Evolutionary conservation across 1,284 basidiomycete species (phyloP).

Genomic region (Cryptococcus jaspeensis): DNA sequence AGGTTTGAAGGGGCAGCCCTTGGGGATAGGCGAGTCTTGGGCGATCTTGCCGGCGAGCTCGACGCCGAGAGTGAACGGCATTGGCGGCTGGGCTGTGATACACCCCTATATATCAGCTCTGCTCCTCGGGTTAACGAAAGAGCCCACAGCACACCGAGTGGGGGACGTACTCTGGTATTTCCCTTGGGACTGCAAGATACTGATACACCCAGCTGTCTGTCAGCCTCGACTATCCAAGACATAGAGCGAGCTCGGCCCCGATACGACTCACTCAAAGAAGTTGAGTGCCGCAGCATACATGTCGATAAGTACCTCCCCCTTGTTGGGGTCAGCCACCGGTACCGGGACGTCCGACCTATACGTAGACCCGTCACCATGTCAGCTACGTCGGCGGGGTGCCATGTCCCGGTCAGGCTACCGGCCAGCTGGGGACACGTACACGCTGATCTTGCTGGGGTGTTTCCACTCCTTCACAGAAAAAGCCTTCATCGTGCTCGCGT

Average conservation of each 20-base stretch:
- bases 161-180: constrained; percentile 67
- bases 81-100: constrained; percentile 61
- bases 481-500: constrained; percentile 63
- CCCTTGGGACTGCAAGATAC: constrained; percentile 77
- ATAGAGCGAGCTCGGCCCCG: constrained; percentile 58
- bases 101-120: neutral
- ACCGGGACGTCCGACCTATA: constrained; percentile 59
- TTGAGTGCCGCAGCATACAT: constrained; percentile 58
- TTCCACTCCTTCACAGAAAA: constrained; percentile 70
- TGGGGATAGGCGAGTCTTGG: constrained; percentile 71
- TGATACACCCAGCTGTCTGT: constrained; percentile 11
- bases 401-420: too few relatives aligned
- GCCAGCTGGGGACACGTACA: constrained; percentile 53
- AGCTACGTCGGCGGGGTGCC: too few relatives aligned
- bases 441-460: constrained; percentile 68
- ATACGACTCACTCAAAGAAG: constrained; percentile 44
- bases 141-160: neutral
- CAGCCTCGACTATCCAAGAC: neutral
- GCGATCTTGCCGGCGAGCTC: constrained; percentile 85
- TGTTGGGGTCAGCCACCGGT: constrained; percentile 58
- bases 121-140: too few relatives aligned
- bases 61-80: constrained; percentile 78
- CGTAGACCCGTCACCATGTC: neutral
- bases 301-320: constrained; percentile 72
- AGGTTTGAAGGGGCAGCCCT: constrained; percentile 72